These are phyloP conservation scores for Phytopythium mirpurense DNA, from an alignment of 352 stramenopile genomes.

Conservation along the genomic window DNA sequence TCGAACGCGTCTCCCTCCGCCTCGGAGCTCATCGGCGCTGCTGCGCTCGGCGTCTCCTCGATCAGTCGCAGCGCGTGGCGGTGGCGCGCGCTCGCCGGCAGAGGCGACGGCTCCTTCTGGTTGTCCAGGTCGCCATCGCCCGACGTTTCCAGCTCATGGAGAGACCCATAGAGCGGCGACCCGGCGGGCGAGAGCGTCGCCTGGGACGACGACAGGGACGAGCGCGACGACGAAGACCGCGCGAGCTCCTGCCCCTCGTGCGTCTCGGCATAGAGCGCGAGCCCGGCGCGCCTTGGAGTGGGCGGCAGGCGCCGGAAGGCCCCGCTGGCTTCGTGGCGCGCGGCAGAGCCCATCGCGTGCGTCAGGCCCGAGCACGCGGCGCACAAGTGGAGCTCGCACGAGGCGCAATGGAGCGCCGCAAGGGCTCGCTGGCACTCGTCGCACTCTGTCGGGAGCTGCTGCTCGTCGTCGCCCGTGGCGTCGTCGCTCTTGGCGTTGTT, in stretches of 20 bases:
- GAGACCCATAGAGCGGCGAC: conserved; percentile 11
- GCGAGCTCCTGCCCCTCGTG: neutral
- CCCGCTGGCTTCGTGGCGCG: neutral
- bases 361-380: conserved; percentile 18
- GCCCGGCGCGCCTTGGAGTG: neutral
- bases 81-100: neutral
- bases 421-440: conserved; percentile 30
- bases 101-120: neutral
- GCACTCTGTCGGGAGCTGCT: conserved; percentile 13
- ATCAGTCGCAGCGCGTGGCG: neutral
- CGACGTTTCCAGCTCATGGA: neutral
- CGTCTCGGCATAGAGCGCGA: neutral
- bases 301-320: neutral
- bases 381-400: conserved; percentile 51
- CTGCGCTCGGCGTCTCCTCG: no score
- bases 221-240: neutral
- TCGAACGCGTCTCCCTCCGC: conserved; percentile 34
- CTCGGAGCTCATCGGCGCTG: no score
- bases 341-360: neutral
- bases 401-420: conserved; percentile 31
- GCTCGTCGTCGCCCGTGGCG: no score
- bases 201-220: conserved; percentile 18
- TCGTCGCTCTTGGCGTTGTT: no score
- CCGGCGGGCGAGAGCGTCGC: conserved; percentile 21
- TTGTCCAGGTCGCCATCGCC: neutral